A percentile compares a stretch with the other conserved stretches of the same genome.
These are phyloP conservation scores for Chrysopogon serrulatus DNA, from an alignment of 176 grass and related monocot species.

Conservation along the genomic window DNA sequence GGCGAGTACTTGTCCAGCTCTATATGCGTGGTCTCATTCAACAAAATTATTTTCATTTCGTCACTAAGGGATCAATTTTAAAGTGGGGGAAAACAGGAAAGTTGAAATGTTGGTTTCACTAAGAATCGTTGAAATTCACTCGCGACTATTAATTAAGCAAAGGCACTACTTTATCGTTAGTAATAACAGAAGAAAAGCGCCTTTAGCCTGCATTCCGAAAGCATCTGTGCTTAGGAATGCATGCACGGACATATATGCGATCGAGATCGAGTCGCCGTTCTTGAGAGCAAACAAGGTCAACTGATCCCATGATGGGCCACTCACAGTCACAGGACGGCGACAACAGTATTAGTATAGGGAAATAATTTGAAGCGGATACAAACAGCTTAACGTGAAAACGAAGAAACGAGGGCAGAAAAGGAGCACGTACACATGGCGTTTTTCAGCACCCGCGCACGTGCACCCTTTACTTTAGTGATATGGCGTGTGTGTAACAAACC, in stretches of 20 bases:
- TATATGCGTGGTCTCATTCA: no score
- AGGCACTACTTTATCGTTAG: not conserved
- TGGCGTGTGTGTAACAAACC: not conserved
- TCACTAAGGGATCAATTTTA: no score
- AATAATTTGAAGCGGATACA: not conserved
- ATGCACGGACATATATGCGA: not conserved
- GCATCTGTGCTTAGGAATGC: not conserved
- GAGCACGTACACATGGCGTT: not conserved
- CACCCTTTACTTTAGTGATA: not conserved
- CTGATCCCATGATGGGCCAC: not conserved
- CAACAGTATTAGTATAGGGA: not conserved
- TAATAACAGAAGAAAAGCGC: not conserved
- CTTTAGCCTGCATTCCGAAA: not conserved
- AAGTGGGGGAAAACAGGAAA: no score
- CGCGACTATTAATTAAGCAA: not conserved
- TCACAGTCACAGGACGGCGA: conserved; percentile 1
- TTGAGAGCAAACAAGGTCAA: conserved; percentile 6
- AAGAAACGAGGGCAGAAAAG: not conserved
- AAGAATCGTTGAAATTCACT: not conserved
- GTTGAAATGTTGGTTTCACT: no score
- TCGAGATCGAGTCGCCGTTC: not conserved
- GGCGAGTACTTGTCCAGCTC: no score
- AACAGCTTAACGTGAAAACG: conserved; percentile 8
- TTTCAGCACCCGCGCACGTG: conserved; percentile 23
- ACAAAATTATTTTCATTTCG: no score